Evolutionary conservation across 2,329 filamentous ascomycete species (phyloP).

Genomic region (Talaromyces sp.): DNA sequence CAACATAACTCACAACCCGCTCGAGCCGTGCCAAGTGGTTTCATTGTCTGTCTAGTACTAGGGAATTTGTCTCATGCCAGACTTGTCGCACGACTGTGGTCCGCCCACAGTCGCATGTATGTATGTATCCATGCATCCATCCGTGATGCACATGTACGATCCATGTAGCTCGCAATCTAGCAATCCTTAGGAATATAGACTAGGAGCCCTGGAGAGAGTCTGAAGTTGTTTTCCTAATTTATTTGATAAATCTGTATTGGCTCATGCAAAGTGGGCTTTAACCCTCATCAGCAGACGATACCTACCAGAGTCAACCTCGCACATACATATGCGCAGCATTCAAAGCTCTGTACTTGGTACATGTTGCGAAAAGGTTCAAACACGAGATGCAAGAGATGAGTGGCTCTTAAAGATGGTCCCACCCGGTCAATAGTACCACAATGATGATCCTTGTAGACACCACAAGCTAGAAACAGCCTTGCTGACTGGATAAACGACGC

Average conservation of each 20-base stretch:
- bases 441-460: conserved; percentile 1
- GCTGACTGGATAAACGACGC: not conserved
- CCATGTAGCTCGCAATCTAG: not conserved
- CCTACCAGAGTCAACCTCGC: not conserved
- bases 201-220: not conserved
- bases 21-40: conserved; percentile 3
- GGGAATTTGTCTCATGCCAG: not conserved
- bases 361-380: not conserved
- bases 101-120: not conserved
- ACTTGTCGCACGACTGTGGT: conserved; percentile 4
- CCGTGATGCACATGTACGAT: not conserved
- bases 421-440: not conserved
- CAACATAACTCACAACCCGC: not conserved
- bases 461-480: not conserved
- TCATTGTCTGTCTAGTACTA: not conserved
- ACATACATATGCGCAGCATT: not conserved
- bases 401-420: not conserved
- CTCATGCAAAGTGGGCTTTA: not conserved
- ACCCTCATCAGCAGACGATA: not conserved
- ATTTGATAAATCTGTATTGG: not conserved
- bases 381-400: conserved; percentile 1
- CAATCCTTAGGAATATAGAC: not conserved
- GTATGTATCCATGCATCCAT: not conserved
- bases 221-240: not conserved
- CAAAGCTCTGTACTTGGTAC: not conserved